phyloP scores from a whole-genome alignment of 495 filamentous ascomycete genomes.

The Aspergillus biplanus region DNA sequence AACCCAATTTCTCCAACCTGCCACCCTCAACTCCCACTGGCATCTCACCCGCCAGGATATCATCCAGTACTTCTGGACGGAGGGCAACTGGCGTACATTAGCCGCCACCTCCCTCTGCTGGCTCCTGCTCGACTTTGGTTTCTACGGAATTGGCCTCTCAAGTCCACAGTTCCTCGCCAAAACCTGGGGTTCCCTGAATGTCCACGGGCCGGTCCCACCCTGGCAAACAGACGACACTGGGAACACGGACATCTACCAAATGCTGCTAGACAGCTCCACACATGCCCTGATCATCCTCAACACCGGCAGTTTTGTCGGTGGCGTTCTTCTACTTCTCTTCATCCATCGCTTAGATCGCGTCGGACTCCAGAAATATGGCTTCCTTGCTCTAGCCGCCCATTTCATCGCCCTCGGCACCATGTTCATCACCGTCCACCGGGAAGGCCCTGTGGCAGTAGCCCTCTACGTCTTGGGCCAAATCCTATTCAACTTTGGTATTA shows the following conservation, averaged over 20 bases:
- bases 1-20: conserved; percentile 34
- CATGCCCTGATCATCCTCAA: conserved; percentile 47
- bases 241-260: conserved; percentile 38
- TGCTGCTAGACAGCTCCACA: conserved; percentile 45
- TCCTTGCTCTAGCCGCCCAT: conserved; percentile 48
- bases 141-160: conserved; percentile 59
- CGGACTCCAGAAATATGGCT: conserved; percentile 51
- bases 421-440: conserved; percentile 44
- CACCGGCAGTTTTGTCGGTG: conserved; percentile 51
- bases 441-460: conserved; percentile 50
- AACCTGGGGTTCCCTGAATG: conserved; percentile 45
- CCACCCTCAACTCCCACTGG: conserved; percentile 50
- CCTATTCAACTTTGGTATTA: conserved; percentile 64
- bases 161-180: conserved; percentile 47
- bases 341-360: conserved; percentile 52
- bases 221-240: conserved; percentile 44
- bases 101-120: conserved; percentile 52
- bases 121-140: conserved; percentile 59
- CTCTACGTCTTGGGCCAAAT: conserved; percentile 64
- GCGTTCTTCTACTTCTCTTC: conserved; percentile 46
- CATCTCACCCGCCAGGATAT: conserved; percentile 46
- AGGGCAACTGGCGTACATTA: conserved; percentile 57
- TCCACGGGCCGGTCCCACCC: conserved; percentile 33
- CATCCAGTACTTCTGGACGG: conserved; percentile 50
- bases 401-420: conserved; percentile 56